Conservation (phyloP, 2,329 filamentous ascomycete species). For the Didymellaceae sp. region DNA sequence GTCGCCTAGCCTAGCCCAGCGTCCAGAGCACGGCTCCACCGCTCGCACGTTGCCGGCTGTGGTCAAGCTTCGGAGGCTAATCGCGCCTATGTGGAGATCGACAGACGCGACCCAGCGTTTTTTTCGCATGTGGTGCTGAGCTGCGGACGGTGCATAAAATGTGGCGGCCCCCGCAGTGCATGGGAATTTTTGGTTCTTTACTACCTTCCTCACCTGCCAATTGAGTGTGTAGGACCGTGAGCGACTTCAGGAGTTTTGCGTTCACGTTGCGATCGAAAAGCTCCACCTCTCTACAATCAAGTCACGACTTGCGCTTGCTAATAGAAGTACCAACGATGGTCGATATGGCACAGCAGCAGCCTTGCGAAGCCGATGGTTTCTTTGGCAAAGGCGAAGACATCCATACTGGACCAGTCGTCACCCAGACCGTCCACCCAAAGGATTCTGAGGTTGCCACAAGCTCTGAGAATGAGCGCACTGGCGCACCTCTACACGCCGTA, state of each 20-base stretch:
- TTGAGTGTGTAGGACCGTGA: slow-evolving; percentile 32
- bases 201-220: slow-evolving; percentile 10
- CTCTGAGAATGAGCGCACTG: slow-evolving; percentile 39
- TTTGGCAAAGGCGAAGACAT: slow-evolving; percentile 16
- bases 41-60: slow-evolving; percentile 15
- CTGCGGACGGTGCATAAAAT: slow-evolving; percentile 27
- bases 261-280: slow-evolving; percentile 46
- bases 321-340: not conserved
- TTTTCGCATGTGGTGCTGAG: slow-evolving; percentile 25
- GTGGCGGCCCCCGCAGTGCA: slow-evolving; percentile 26
- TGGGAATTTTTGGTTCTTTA: slow-evolving; percentile 1
- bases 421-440: slow-evolving; percentile 31
- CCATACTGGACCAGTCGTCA: slow-evolving; percentile 19
- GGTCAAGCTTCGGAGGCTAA: slow-evolving; percentile 29
- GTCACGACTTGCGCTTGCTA: not conserved
- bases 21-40: slow-evolving; percentile 23
- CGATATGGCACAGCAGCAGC: slow-evolving; percentile 22
- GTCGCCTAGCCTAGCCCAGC: slow-evolving; percentile 32
- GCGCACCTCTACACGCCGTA: slow-evolving; percentile 12
- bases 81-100: slow-evolving; percentile 32
- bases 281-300: slow-evolving; percentile 29
- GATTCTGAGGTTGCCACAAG: slow-evolving; percentile 25
- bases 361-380: slow-evolving; percentile 25
- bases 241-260: slow-evolving; percentile 54
- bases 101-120: slow-evolving; percentile 27